Conservation (phyloP, 495 filamentous ascomycete species). For the Paragyromitra xinjiangensis region DNA sequence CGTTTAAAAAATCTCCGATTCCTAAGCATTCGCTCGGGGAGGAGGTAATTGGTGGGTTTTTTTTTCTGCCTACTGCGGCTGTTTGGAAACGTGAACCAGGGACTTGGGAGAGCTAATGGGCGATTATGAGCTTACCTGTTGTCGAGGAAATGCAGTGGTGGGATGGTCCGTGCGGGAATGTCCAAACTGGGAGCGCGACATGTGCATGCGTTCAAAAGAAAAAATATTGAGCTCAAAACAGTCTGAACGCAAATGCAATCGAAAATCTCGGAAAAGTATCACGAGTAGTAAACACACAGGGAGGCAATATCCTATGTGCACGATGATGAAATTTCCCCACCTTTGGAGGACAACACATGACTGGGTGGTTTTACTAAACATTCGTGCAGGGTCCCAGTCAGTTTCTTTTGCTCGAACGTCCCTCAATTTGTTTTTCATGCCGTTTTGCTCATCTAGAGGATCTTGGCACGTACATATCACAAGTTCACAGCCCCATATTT, state of each 20-base stretch:
- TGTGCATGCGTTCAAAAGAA: constrained; percentile 9
- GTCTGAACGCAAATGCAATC: constrained; percentile 14
- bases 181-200: constrained; percentile 32
- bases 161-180: constrained; percentile 38
- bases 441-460: constrained; percentile 11
- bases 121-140: constrained; percentile 6
- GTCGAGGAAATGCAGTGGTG: neutral
- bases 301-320: constrained; percentile 20
- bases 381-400: constrained; percentile 10
- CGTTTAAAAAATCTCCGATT: constrained; percentile 34
- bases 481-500: constrained; percentile 10
- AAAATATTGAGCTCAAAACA: constrained; percentile 33
- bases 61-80: constrained; percentile 36
- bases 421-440: constrained; percentile 33
- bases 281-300: constrained; percentile 1
- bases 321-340: constrained; percentile 50
- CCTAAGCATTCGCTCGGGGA: neutral
- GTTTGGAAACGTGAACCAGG: constrained; percentile 33
- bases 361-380: constrained; percentile 38
- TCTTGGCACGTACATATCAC: constrained; percentile 30
- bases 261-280: constrained; percentile 33
- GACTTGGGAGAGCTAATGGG: constrained; percentile 14
- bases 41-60: constrained; percentile 14
- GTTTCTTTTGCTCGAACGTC: constrained; percentile 22
- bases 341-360: constrained; percentile 34